These are phyloP conservation scores for Colletotrichum spaethianum DNA, from an alignment of 2,329 filamentous ascomycete genomes.

Conservation along the genomic window DNA sequence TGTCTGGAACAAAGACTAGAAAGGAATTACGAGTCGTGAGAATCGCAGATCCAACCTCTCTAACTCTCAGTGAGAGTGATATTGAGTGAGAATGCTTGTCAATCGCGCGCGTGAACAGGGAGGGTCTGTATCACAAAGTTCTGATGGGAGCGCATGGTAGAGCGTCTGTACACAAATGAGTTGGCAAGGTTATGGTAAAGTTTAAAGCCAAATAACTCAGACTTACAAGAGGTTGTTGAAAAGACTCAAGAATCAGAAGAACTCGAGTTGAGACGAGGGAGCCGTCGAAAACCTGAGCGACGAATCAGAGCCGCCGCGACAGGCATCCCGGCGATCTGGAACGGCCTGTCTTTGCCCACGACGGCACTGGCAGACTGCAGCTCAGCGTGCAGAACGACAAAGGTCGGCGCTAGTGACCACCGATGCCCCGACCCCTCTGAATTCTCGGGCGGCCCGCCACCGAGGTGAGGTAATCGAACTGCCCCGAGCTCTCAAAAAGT, in stretches of 20 bases:
- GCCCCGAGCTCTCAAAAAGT: conserved; percentile 26
- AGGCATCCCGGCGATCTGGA: not conserved
- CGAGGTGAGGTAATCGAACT: conserved; percentile 31
- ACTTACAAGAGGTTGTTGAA: not conserved
- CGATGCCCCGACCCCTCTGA: conserved; percentile 22
- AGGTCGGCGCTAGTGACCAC: conserved; percentile 29
- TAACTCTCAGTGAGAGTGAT: not conserved
- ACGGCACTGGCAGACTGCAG: not conserved
- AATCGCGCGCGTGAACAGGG: not conserved
- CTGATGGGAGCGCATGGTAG: not conserved
- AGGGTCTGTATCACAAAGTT: not conserved
- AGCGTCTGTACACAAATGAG: not conserved
- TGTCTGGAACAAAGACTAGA: not conserved
- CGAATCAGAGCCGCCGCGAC: conserved; percentile 12
- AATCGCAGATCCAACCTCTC: not conserved
- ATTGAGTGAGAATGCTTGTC: not conserved
- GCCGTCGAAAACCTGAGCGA: not conserved
- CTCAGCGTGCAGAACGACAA: not conserved
- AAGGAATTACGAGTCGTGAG: not conserved
- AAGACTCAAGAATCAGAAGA: not conserved
- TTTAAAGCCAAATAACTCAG: not conserved
- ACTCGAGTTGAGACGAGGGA: conserved; percentile 2
- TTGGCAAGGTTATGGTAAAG: not conserved
- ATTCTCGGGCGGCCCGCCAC: conserved; percentile 10
- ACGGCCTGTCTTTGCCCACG: not conserved